Conservation (phyloP, 2,329 filamentous ascomycete species). For the Pezicula radicicola region DNA sequence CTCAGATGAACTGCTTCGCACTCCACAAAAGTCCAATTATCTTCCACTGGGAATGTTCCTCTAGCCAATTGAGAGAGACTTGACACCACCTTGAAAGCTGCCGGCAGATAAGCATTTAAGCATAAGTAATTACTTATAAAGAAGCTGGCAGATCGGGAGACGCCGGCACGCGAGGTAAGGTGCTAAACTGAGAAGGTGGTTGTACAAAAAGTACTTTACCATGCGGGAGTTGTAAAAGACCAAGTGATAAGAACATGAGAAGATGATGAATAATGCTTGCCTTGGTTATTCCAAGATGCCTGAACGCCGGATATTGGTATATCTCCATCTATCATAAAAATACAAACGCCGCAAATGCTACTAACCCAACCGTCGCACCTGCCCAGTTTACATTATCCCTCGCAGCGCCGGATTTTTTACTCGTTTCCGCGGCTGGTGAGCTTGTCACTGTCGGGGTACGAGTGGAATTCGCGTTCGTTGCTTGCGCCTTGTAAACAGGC, state of each 20-base stretch:
- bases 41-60: not conserved
- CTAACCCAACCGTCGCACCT: not conserved
- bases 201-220: not conserved
- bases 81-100: not conserved
- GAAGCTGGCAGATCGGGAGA: not conserved
- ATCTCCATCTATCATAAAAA: not conserved
- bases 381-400: not conserved
- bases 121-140: not conserved
- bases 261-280: not conserved
- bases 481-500: conserved; percentile 37
- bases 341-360: not conserved
- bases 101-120: conserved; percentile 1
- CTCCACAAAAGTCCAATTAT: not conserved
- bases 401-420: not conserved
- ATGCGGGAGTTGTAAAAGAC: not conserved
- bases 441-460: not conserved
- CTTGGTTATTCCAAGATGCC: not conserved
- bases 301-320: too few relatives aligned
- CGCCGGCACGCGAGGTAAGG: not conserved
- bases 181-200: not conserved
- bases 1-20: not conserved
- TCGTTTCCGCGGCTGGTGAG: not conserved
- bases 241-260: not conserved
- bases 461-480: conserved; percentile 15
- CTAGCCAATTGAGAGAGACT: too few relatives aligned